Evolutionary conservation across 805 yeast genomes (phyloP).

Genomic region (Candida lessepsii): DNA sequence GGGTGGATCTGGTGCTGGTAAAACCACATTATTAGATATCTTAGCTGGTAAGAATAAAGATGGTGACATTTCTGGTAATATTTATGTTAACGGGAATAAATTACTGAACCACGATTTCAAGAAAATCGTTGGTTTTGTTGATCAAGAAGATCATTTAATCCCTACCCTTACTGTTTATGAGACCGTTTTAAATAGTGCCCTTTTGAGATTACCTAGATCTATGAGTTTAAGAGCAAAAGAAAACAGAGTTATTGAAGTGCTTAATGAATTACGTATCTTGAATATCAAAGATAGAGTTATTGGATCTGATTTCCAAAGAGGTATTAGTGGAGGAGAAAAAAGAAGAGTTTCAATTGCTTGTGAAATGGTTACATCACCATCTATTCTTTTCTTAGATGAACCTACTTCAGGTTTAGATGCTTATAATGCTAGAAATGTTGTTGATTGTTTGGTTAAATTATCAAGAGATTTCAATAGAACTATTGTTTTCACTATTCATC

Average conservation of each 20-base stretch:
- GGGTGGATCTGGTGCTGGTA: slow-evolving; percentile 99
- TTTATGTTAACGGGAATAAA: slow-evolving; percentile 72
- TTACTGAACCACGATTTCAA: slow-evolving; percentile 47
- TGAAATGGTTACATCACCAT: slow-evolving; percentile 73
- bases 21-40: slow-evolving; percentile 89
- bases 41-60: slow-evolving; percentile 84
- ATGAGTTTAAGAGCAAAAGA: slow-evolving; percentile 77
- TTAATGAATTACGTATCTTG: slow-evolving; percentile 79
- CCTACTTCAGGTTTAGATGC: slow-evolving; percentile 96
- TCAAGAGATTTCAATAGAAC: slow-evolving; percentile 84
- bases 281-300: slow-evolving; percentile 81
- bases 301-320: slow-evolving; percentile 87
- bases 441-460: slow-evolving; percentile 77
- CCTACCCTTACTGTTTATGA: slow-evolving; percentile 96
- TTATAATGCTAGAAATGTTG: slow-evolving; percentile 86
- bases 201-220: slow-evolving; percentile 76
- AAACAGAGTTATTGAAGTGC: slow-evolving; percentile 77
- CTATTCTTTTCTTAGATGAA: slow-evolving; percentile 73
- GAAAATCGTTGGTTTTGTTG: slow-evolving; percentile 87
- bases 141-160: slow-evolving; percentile 87
- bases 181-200: slow-evolving; percentile 89
- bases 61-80: slow-evolving; percentile 65
- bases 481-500: slow-evolving; percentile 90
- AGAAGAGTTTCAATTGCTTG: slow-evolving; percentile 81
- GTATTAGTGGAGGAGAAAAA: slow-evolving; percentile 70